A percentile compares a stretch with the other conserved stretches of the same genome.
Conservation (phyloP, 139 green algal genomes). For the Coelastrella sp. region DNA sequence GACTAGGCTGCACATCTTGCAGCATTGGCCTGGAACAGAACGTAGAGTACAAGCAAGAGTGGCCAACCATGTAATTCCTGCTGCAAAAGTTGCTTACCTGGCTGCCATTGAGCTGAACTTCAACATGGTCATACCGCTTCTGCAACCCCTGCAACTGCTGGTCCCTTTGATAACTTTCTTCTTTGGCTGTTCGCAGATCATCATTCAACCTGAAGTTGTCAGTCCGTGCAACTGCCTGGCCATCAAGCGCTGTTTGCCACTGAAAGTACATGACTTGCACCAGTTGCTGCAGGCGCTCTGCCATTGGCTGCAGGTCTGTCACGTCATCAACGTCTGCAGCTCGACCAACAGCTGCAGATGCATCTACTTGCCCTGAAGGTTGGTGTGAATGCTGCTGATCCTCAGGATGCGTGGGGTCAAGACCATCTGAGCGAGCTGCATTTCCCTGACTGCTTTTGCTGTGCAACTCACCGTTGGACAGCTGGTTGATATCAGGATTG, state of each 20-base stretch:
- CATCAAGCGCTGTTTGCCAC: constrained; percentile 33
- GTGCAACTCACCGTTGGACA: not conserved
- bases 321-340: not conserved
- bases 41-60: no score
- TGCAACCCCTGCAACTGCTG: not conserved
- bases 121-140: not conserved
- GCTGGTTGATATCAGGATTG: not conserved
- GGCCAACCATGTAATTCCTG: no score
- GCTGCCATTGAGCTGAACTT: not conserved
- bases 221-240: not conserved
- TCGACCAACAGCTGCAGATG: not conserved
- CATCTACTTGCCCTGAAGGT: no score
- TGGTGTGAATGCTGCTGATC: not conserved
- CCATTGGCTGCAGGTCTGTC: constrained; percentile 38
- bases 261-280: constrained; percentile 38
- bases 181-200: constrained; percentile 10
- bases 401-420: not conserved
- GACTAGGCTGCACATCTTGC: no score
- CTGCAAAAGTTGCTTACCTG: not conserved
- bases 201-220: not conserved
- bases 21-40: no score
- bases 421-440: not conserved
- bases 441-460: not conserved
- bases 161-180: not conserved
- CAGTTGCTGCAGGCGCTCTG: constrained; percentile 25